phyloP scores from a whole-genome alignment of 2,329 filamentous ascomycete species.

The Colletotrichum cordylinicola region DNA sequence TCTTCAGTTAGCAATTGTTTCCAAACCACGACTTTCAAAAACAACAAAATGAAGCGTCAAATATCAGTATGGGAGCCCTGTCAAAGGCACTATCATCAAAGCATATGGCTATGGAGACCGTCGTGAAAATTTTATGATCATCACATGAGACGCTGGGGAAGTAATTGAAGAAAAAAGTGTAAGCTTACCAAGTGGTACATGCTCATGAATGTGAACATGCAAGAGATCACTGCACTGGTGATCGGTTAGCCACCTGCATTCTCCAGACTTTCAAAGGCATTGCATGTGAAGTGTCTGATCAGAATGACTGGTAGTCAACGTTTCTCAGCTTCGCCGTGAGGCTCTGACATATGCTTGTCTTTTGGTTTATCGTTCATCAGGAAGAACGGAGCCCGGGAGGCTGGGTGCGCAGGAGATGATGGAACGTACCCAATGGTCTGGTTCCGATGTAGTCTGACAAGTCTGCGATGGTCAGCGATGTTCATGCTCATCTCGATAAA shows the following conservation, averaged over 20 bases:
- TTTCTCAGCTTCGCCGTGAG: constrained; percentile 26
- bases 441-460: neutral
- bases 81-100: constrained; percentile 27
- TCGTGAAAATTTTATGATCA: constrained; percentile 26
- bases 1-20: constrained; percentile 14
- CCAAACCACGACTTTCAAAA: neutral
- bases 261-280: neutral
- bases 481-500: neutral
- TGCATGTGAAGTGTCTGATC: constrained; percentile 17
- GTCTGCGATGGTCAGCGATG: constrained; percentile 18
- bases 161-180: too few relatives aligned
- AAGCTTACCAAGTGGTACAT: neutral
- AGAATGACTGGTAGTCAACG: constrained; percentile 23
- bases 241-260: neutral
- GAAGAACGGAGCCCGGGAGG: constrained; percentile 12
- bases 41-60: constrained; percentile 13
- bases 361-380: constrained; percentile 26
- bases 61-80: constrained; percentile 24
- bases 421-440: neutral
- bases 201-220: neutral
- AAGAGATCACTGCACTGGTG: neutral
- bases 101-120: constrained; percentile 27
- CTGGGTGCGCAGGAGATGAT: neutral
- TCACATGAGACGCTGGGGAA: constrained; percentile 15
- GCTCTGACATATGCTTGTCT: constrained; percentile 30